phyloP scores from a whole-genome alignment of 176 grass and related monocot genomes.

The Panicum miliaceum region DNA sequence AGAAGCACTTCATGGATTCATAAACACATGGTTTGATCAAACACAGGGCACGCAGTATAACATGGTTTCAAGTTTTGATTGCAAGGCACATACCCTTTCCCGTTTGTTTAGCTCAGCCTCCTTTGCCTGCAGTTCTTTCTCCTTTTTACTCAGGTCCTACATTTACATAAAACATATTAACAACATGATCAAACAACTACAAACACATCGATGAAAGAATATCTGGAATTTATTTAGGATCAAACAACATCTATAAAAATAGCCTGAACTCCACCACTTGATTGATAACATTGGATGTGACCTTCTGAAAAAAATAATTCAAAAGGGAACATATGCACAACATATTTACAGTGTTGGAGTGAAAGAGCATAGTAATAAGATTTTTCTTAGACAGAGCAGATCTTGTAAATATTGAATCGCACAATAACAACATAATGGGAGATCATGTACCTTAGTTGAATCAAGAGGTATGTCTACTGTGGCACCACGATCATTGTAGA shows the following conservation, averaged over 20 bases:
- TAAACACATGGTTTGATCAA: slow-evolving; percentile 7
- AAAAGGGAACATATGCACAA: not conserved
- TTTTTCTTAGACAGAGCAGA: slow-evolving; percentile 29
- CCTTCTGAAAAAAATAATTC: not conserved
- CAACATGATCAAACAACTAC: slow-evolving; percentile 6
- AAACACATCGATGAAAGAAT: slow-evolving; percentile 29
- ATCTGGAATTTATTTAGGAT: slow-evolving; percentile 17
- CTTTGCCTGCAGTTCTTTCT: slow-evolving; percentile 84
- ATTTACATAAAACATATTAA: slow-evolving; percentile 28
- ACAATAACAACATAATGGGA: slow-evolving; percentile 13
- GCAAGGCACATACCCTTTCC: slow-evolving; percentile 66
- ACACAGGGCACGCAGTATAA: not conserved
- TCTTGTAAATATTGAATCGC: not conserved
- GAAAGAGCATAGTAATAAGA: not conserved
- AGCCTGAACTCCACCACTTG: not conserved
- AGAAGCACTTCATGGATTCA: not conserved
- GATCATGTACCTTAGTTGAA: slow-evolving; percentile 54
- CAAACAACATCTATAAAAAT: slow-evolving; percentile 16
- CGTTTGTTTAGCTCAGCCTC: slow-evolving; percentile 93
- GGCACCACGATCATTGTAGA: slow-evolving; percentile 77
- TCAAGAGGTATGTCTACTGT: slow-evolving; percentile 91
- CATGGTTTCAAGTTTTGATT: slow-evolving; percentile 14
- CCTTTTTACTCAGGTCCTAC: slow-evolving; percentile 73
- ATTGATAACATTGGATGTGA: not conserved
- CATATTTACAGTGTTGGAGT: not conserved